phyloP scores from a whole-genome alignment of 176 grass and related monocot genomes.

The Oropetium thomaeum region DNA sequence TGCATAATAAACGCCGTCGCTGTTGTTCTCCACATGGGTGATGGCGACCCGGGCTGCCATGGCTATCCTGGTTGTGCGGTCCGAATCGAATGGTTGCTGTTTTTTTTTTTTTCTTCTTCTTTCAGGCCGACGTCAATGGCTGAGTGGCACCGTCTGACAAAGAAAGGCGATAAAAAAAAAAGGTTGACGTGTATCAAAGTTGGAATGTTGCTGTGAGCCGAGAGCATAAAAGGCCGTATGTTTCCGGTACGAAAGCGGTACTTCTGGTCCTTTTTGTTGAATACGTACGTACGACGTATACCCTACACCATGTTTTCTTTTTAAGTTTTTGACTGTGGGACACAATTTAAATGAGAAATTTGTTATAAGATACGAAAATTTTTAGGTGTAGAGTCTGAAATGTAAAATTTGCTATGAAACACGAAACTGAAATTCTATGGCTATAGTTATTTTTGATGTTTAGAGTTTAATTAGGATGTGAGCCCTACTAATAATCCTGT shows the following conservation, averaged over 20 bases:
- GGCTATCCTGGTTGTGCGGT: constrained; percentile 6
- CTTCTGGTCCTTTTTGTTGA: not conserved
- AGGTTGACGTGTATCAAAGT: not conserved
- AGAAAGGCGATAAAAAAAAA: not conserved
- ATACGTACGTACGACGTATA: no score
- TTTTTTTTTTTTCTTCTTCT: not conserved
- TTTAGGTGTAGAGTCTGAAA: no score
- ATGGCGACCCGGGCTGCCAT: not conserved
- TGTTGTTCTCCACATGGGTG: constrained; percentile 1
- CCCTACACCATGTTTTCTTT: no score
- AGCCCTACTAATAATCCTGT: no score
- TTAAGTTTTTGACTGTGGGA: no score
- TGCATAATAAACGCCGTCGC: not conserved
- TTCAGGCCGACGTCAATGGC: not conserved
- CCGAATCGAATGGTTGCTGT: not conserved
- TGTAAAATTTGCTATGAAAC: no score
- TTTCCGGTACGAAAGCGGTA: not conserved
- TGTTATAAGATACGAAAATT: no score
- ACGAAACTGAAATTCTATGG: no score
- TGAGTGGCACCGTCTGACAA: not conserved
- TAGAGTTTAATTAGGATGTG: no score
- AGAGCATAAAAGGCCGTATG: not conserved
- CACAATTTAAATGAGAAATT: no score
- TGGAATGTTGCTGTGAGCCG: not conserved
- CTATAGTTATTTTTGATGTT: no score